These are phyloP conservation scores for Durusdinium trenchii DNA, from an alignment of 73 alveolate species.

Conservation along the genomic window DNA sequence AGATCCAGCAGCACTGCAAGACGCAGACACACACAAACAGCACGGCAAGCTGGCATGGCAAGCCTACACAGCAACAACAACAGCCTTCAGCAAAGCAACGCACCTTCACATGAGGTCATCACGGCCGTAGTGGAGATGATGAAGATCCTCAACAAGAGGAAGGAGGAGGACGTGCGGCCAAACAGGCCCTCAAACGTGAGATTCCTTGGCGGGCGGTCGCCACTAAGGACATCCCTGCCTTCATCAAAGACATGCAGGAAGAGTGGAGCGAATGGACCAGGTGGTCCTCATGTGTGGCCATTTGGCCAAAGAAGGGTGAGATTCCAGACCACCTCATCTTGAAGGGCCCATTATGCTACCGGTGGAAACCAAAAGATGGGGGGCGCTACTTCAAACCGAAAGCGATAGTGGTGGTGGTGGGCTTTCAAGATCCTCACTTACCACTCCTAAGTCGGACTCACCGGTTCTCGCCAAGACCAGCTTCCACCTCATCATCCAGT, in stretches of 20 bases:
- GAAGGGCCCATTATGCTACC: background rate
- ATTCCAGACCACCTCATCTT: background rate
- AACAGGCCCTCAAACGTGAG: background rate
- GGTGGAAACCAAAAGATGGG: background rate
- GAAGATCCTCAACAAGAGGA: background rate
- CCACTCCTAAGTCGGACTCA: background rate
- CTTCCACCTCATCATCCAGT: background rate
- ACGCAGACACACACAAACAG: background rate
- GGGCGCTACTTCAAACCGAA: background rate
- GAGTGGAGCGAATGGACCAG: slow-evolving; percentile 12
- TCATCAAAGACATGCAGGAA: background rate
- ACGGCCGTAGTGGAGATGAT: background rate
- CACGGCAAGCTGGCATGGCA: background rate
- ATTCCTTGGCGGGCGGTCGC: background rate
- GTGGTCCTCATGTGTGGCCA: background rate
- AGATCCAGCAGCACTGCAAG: background rate
- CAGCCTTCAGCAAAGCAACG: background rate
- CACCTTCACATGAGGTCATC: background rate
- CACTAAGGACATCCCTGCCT: background rate
- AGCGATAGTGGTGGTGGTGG: background rate
- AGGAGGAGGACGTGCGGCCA: background rate
- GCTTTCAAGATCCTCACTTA: background rate
- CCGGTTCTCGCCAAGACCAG: background rate
- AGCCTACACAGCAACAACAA: background rate
- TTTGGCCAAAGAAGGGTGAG: background rate